Evolutionary conservation across 768 basidiomycete genomes (phyloP), one percentile per base, ranked within the genome.

Genomic region (Boletus bicolor): DNA sequence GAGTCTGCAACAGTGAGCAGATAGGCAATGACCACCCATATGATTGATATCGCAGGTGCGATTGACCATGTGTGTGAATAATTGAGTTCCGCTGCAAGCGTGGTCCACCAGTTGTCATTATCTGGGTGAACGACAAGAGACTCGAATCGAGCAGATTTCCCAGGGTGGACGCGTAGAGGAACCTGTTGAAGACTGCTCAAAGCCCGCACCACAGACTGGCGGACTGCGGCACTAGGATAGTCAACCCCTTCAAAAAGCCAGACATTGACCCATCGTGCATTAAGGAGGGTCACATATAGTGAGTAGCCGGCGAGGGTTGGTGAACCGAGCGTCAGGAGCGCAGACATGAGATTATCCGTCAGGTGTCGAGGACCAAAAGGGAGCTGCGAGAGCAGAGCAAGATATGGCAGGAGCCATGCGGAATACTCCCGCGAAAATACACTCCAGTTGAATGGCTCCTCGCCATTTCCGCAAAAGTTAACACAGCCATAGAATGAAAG

Each of bases 331-430:
- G 77, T 74, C 36, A 81, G 65, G 8, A 81, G 14, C 19, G 74
- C 72, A 8, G 77, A 74, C 57, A 72, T 67, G 38, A 79, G 62
- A 49, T 80, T 78, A 19, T 77, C 76, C n/a, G 70, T 57, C 28
- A 63, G 72, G 49, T 72, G 71, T 11, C 58, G 66, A 32, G 74
- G 70, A 8, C 78, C 78, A 26, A 79, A 81, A 0, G 79, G 80
- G n/a, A 81, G 73, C 45, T 79, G 79, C 0, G 79, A 78, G 19
- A 81, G 65, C 8, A 81, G 57, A 1, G 79, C 77, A 12, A 81
- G 71, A 71, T 77, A 79, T 7, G 80, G 80, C 7, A 81, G 53
- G 2, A 81, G 66, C 80, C 79, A 81, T 0, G 77, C 59, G 9
- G 71, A 68, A 58, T 75, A 79, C 44, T 76, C 67, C 44, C 76